Evolutionary conservation across 2,329 filamentous ascomycete genomes (phyloP).

Genomic region (Eurotiales sp.): DNA sequence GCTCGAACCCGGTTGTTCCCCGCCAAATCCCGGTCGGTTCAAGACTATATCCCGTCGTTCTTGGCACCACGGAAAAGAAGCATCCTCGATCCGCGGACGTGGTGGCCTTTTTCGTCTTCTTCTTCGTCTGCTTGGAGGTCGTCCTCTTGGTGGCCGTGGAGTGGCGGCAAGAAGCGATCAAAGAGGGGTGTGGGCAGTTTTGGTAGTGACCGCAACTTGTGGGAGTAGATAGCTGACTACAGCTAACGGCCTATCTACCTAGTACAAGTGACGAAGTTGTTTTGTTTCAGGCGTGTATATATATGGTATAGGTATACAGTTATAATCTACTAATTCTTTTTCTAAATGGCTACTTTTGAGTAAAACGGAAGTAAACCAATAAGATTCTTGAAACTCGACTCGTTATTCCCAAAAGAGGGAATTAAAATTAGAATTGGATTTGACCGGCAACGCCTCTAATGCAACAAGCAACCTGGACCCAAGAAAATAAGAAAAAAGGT

Average conservation of each 20-base stretch:
- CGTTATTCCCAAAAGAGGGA: background rate
- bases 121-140: conserved; percentile 21
- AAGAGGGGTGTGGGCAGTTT: background rate
- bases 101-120: conserved; percentile 20
- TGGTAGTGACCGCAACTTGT: conserved; percentile 4
- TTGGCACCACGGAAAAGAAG: no score
- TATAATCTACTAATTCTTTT: no score
- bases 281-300: background rate
- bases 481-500: background rate
- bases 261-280: background rate
- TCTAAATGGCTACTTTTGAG: no score
- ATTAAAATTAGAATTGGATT: background rate
- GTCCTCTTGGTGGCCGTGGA: conserved; percentile 6
- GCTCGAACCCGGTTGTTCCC: no score
- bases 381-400: background rate
- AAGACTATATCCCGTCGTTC: conserved; percentile 8
- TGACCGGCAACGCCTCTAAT: background rate
- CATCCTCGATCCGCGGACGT: conserved; percentile 11
- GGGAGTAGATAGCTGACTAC: no score
- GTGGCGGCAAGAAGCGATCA: background rate
- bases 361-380: background rate
- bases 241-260: no score
- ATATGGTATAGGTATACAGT: background rate
- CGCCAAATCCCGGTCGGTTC: no score
- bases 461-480: background rate